These are phyloP conservation scores for Amanita pallidorosea DNA, from an alignment of 768 basidiomycete genomes.

Conservation along the genomic window DNA sequence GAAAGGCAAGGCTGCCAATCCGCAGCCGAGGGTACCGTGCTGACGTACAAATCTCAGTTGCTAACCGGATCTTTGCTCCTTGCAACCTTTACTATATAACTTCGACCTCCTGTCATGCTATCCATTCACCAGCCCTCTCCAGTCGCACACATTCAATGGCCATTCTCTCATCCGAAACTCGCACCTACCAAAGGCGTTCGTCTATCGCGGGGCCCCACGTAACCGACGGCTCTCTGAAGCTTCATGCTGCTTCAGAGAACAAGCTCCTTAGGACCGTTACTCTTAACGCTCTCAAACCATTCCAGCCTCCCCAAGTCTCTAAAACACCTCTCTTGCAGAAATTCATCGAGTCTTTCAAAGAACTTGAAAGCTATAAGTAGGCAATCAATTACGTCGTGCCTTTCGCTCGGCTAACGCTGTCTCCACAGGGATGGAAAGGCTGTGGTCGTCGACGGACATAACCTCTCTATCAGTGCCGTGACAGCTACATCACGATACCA, in stretches of 20 bases:
- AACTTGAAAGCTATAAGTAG: constrained; percentile 57
- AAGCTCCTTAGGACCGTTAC: constrained; percentile 9
- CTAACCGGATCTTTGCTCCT: neutral
- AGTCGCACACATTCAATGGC: constrained; percentile 13
- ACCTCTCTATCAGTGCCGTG: constrained; percentile 66
- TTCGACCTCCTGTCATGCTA: constrained; percentile 1
- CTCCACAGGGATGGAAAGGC: constrained; percentile 45
- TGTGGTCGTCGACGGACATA: constrained; percentile 58
- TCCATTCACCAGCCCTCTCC: neutral
- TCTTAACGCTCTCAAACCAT: constrained; percentile 9
- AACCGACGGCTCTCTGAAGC: constrained; percentile 14
- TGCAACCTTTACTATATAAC: neutral
- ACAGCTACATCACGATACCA: constrained; percentile 64
- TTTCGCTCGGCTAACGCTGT: neutral
- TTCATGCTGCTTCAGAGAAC: constrained; percentile 10
- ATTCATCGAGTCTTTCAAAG: constrained; percentile 49
- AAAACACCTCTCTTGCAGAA: constrained; percentile 33
- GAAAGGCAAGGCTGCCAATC: neutral
- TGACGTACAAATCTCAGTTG: neutral
- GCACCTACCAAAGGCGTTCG: constrained; percentile 17
- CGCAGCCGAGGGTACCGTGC: neutral
- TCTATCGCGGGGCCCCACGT: constrained; percentile 13
- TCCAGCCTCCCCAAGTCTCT: neutral
- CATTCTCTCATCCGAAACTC: constrained; percentile 20
- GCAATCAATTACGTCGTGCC: constrained; percentile 9